Percentiles rank a stretch among this genome's conserved stretches.
Conservation (phyloP, 139 green algal genomes). For the Chlamydomonas asymmetrica region DNA sequence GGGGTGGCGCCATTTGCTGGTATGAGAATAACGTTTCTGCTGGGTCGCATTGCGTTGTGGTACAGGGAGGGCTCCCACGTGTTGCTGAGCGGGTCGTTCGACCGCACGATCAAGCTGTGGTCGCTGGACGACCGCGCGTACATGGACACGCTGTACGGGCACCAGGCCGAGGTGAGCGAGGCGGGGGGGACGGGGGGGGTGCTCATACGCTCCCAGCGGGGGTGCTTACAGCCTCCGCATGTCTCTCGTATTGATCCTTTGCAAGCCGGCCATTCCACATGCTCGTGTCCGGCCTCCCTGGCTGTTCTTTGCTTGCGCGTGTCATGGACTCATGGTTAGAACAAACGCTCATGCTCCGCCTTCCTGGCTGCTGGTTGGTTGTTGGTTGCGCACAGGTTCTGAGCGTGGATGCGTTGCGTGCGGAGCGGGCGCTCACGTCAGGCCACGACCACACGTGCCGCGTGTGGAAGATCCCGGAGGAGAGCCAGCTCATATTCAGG, state of each 20-base stretch:
- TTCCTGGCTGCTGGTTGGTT: too few species aligned
- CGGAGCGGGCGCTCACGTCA: conserved; percentile 76
- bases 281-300: too few species aligned
- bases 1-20: too few species aligned
- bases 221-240: too few species aligned
- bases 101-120: conserved; percentile 89
- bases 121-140: conserved; percentile 91
- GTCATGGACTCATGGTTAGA: too few species aligned
- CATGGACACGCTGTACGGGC: conserved; percentile 93
- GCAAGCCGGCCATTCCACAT: too few species aligned
- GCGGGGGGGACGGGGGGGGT: not conserved
- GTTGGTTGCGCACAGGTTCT: conserved; percentile 76
- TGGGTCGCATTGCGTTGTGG: too few species aligned
- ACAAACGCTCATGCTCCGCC: too few species aligned
- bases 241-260: too few species aligned
- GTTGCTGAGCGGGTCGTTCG: conserved; percentile 74
- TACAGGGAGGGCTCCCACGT: conserved; percentile 71
- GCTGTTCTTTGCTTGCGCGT: too few species aligned
- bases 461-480: conserved; percentile 97
- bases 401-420: conserved; percentile 65
- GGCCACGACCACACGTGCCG: conserved; percentile 85
- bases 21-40: too few species aligned
- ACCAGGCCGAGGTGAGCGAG: conserved; percentile 54
- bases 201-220: not conserved
- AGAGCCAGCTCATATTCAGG: conserved; percentile 94